Base-by-base conservation (phyloP, 1,284 basidiomycete species). In the Cutaneotrichosporon arboriforme region DNA sequence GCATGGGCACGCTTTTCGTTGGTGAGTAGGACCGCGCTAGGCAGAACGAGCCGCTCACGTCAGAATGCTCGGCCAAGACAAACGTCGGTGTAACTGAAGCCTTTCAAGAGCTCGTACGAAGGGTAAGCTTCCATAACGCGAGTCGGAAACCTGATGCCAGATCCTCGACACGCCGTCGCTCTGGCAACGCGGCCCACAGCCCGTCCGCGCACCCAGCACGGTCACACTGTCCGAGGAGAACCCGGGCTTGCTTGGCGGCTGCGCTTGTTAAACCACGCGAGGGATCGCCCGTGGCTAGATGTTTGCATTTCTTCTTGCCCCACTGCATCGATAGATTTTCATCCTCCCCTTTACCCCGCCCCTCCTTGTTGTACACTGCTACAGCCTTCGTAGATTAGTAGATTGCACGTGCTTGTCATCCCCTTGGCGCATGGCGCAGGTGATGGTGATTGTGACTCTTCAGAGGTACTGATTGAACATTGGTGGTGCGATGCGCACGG, bases 1-100 rank as follows among this genome's bases (percentile, higher is more conserved):
- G 85, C 44, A 88, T 90, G 81, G 82, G 82, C 33, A 87, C 85
- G 12, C 77, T 92, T 37, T 97, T 96, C 73, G 78, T 94, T 42
- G 91, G 96, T 77, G 82, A 84, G 3, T 92, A 93, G 76, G 82
- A 84, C 2, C 37, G 13, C 17, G 9, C 31, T 13, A 22, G 45
- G n/a, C n/a, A n/a, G n/a, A n/a, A n/a, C n/a, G n/a, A n/a, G n/a
- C n/a, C n/a, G n/a, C 57, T 38, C 9, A 23, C 64, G 47, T 46
- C 64, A 76, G 77, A 79, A 60, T 76, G 75, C 55, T 77, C 87
- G 0, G 91, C 91, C 0, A 94, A 96, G 82, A 92, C 88, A 0
- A 81, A 84, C 12, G 78, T 86, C 0, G 86, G 86, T 12, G 90
- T 93, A 2, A 79, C 80, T 33, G 86, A 90, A 46, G 83, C 86